Percentiles rank a stretch among this genome's conserved stretches.
phyloP scores from a whole-genome alignment of 169 alveolate genomes.

The Plasmodium knowlesi region DNA sequence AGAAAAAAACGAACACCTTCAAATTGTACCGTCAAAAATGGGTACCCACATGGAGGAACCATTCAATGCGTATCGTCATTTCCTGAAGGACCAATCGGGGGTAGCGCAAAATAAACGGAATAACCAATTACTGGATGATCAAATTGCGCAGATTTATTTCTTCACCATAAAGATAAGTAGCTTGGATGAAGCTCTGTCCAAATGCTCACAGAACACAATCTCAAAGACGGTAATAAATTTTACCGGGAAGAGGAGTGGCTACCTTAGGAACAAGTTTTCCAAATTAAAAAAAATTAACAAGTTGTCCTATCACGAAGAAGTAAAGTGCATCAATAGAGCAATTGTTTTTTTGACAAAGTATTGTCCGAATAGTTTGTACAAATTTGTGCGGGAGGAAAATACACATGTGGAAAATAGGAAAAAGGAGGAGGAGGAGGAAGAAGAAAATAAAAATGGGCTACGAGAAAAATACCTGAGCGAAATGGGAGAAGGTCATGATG shows the following conservation, averaged over 20 bases:
- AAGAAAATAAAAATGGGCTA: neutral
- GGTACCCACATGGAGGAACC: neutral
- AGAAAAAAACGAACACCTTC: neutral
- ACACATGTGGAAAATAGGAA: neutral
- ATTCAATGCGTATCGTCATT: constrained; percentile 8
- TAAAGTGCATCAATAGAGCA: constrained; percentile 21
- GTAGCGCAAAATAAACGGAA: neutral
- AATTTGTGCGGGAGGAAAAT: constrained; percentile 3
- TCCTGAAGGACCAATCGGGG: neutral
- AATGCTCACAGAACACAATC: neutral
- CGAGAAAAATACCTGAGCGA: neutral
- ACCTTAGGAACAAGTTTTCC: neutral
- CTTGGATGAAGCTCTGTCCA: constrained; percentile 7
- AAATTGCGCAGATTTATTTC: constrained; percentile 53
- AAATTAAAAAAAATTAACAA: neutral
- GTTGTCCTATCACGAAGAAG: constrained; percentile 18
- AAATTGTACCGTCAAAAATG: constrained; percentile 6
- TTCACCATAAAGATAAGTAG: neutral
- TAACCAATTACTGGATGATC: neutral
- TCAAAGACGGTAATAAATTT: neutral
- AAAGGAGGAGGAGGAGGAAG: neutral
- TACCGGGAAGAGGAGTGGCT: constrained; percentile 23
- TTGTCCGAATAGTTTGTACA: constrained; percentile 21
- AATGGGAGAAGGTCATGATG: constrained; percentile 1
- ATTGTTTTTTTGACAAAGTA: constrained; percentile 6